These are phyloP conservation scores for Suillus subluteus DNA, from an alignment of 768 basidiomycete species.

Conservation along the genomic window DNA sequence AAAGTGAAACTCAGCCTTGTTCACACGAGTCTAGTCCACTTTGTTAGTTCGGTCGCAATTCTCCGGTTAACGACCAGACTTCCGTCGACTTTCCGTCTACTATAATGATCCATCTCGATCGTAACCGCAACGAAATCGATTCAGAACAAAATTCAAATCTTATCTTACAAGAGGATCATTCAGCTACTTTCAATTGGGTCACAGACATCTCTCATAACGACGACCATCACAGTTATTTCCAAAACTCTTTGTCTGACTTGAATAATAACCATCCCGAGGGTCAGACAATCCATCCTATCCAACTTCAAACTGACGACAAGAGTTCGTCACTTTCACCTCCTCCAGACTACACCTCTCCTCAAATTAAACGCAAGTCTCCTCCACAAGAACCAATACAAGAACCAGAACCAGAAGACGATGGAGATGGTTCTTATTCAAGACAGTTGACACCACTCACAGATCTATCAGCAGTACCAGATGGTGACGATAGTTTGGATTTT, in stretches of 20 bases:
- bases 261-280: constrained; percentile 15
- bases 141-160: constrained; percentile 45
- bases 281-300: constrained; percentile 19
- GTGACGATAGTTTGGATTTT: constrained; percentile 42
- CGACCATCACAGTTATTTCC: constrained; percentile 29
- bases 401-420: constrained; percentile 40
- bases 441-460: constrained; percentile 78
- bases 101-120: constrained; percentile 58
- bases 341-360: constrained; percentile 46
- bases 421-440: constrained; percentile 50
- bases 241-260: constrained; percentile 27
- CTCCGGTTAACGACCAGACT: constrained; percentile 8
- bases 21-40: not conserved
- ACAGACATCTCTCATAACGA: constrained; percentile 27
- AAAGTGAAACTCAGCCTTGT: no score
- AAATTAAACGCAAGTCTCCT: constrained; percentile 25
- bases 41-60: not conserved
- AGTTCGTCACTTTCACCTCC: constrained; percentile 62
- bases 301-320: constrained; percentile 40
- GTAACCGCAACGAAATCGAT: constrained; percentile 45
- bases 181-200: constrained; percentile 38
- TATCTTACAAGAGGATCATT: constrained; percentile 42
- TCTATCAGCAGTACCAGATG: constrained; percentile 68
- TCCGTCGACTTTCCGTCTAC: constrained; percentile 9
- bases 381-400: constrained; percentile 21